Base-by-base conservation (phyloP, 2,329 filamentous ascomycete genomes). In the Exophiala dermatitidis region DNA sequence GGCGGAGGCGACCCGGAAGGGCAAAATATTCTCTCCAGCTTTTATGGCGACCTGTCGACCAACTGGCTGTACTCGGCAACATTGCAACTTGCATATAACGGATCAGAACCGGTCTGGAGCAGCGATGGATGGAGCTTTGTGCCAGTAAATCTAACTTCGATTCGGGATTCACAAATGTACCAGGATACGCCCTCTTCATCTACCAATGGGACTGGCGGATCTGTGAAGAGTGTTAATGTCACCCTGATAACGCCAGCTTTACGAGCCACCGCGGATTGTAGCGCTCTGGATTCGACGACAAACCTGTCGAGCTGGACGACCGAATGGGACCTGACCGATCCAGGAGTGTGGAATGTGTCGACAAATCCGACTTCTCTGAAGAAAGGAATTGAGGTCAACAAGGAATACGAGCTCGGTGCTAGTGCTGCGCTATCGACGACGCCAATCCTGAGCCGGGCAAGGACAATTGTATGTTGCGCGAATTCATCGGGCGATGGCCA, bases 71-170 rank as follows among this genome's bases (percentile, higher is more conserved):
- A 62, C 46, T 55, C 55, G 10, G 62, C 57, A 6, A 50, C 57
- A 1, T 54, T 63, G 12, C 57, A 63, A 43, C 44, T 60, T 3
- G 56, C 62, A 26, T 40, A 60, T 28, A 57, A 62, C 45, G 59
- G 53, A 1, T 55, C 56, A 6, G 48, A 62, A 19, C 61, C 62
- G 1, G 31, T 30, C 3, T 65, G 63, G 63, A 63, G 60, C 38
- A 54, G 45, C 7, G 57, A 65, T 41, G 60, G 59, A 1, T 64
- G 60, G 62, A 62, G 60, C 31, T 65, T 65, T 44, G 59, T 63
- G 28, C 63, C 62, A 26, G n/a, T 63, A 7, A 38, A 52, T 36
- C 19, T 54, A 6, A 36, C 53, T 3, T 10, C 29, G 1, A 19
- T 53, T 5, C 7, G 31, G 10, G 49, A 45, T 4, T 43, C 38